Evolutionary conservation across 179 eudicot species (phyloP).

Genomic region (Monotropa hypopitys): DNA sequence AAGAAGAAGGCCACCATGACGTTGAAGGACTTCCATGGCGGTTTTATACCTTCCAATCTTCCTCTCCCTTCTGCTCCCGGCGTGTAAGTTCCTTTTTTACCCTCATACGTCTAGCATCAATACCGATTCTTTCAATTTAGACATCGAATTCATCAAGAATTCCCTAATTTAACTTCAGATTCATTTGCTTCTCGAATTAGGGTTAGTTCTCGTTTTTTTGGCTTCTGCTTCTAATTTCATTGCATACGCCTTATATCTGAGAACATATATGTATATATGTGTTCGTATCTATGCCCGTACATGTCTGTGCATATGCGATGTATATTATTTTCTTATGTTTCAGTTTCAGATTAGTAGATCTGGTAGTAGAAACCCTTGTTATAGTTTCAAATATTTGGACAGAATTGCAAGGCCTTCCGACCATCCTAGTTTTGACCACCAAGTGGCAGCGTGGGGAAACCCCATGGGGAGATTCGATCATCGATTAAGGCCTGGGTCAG

Average conservation of each 20-base stretch:
- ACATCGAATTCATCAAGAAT: not conserved
- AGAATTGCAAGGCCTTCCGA: conserved; percentile 60
- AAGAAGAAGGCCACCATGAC: conserved; percentile 96
- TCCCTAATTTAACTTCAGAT: not conserved
- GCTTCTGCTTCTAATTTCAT: not conserved
- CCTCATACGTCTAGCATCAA: not conserved
- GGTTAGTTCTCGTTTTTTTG: not conserved
- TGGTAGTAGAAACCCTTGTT: conserved; percentile 12
- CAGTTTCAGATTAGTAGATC: conserved; percentile 9
- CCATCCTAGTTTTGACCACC: conserved; percentile 55
- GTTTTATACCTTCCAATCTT: conserved; percentile 88
- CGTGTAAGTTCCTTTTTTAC: conserved; percentile 34
- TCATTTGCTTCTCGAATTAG: not conserved
- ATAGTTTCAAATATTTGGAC: conserved; percentile 3
- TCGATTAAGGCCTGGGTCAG: conserved; percentile 63
- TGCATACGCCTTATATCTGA: conserved; percentile 12
- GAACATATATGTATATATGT: not conserved
- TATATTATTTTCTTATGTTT: not conserved
- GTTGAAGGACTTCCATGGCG: conserved; percentile 95
- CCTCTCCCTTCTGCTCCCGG: conserved; percentile 98
- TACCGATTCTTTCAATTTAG: not conserved
- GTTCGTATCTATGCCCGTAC: not conserved
- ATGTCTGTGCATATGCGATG: not conserved
- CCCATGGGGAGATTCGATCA: conserved; percentile 56
- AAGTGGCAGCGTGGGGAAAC: conserved; percentile 46